phyloP scores from a whole-genome alignment of 2,329 filamentous ascomycete species.

The Neonectria punicea region DNA sequence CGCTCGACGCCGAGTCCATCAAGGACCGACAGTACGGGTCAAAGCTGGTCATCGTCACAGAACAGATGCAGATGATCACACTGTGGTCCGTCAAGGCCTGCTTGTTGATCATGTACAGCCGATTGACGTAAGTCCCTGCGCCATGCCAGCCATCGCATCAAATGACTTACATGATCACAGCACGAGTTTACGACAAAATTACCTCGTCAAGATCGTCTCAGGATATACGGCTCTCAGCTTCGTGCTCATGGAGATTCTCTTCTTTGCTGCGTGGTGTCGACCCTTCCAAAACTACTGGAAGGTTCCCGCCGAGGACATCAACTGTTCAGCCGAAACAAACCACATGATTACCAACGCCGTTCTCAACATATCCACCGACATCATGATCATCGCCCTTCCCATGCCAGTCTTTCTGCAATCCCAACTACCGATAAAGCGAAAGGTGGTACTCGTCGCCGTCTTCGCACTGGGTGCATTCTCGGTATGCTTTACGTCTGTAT shows the following conservation, averaged over 20 bases:
- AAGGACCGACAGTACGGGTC: slow-evolving; percentile 60
- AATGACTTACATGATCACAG: slow-evolving; percentile 33
- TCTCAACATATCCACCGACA: slow-evolving; percentile 68
- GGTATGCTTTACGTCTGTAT: slow-evolving; percentile 37
- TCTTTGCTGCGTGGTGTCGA: slow-evolving; percentile 46
- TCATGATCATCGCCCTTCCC: slow-evolving; percentile 67
- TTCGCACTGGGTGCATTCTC: slow-evolving; percentile 59
- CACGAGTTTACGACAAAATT: slow-evolving; percentile 54
- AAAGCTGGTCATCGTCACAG: slow-evolving; percentile 70
- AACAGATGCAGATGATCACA: slow-evolving; percentile 68
- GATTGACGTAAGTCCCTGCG: slow-evolving; percentile 56
- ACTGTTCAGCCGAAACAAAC: slow-evolving; percentile 63
- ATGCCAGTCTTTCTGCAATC: slow-evolving; percentile 62
- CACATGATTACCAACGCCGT: slow-evolving; percentile 67
- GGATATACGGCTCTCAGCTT: slow-evolving; percentile 55
- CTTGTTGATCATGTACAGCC: slow-evolving; percentile 63
- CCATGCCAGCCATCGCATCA: not conserved
- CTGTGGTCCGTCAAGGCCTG: slow-evolving; percentile 65
- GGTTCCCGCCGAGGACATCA: slow-evolving; percentile 25
- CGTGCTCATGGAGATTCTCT: slow-evolving; percentile 61
- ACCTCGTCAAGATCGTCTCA: slow-evolving; percentile 57
- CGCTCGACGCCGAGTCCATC: slow-evolving; percentile 58
- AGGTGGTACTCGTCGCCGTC: slow-evolving; percentile 59
- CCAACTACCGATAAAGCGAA: slow-evolving; percentile 60
- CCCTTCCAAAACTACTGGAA: slow-evolving; percentile 24